These are phyloP conservation scores for Lactarius trivialis DNA, from an alignment of 768 basidiomycete species.

Conservation along the genomic window DNA sequence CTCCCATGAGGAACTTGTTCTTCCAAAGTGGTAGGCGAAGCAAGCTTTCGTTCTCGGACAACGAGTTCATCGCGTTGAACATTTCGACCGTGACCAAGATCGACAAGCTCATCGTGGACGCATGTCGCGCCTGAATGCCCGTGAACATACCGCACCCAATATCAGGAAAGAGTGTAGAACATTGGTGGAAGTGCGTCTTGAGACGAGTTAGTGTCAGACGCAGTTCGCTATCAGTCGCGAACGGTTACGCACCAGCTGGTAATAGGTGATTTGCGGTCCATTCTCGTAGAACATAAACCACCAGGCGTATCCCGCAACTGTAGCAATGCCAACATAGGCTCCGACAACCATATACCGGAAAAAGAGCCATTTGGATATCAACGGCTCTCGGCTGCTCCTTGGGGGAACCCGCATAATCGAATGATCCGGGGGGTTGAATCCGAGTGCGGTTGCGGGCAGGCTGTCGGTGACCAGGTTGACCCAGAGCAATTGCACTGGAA, in stretches of 20 bases:
- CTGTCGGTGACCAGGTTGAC: slow-evolving; percentile 97
- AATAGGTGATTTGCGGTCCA: slow-evolving; percentile 90
- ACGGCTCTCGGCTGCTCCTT: slow-evolving; percentile 81
- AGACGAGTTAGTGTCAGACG: neutral
- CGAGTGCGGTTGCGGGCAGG: slow-evolving; percentile 92
- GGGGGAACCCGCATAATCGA: slow-evolving; percentile 96
- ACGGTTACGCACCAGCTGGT: slow-evolving; percentile 69
- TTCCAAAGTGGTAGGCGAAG: slow-evolving; percentile 87
- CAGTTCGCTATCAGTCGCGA: neutral
- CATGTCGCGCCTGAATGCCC: slow-evolving; percentile 74
- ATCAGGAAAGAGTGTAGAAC: slow-evolving; percentile 71
- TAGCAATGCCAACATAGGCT: slow-evolving; percentile 88
- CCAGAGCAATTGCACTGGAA: slow-evolving; percentile 97
- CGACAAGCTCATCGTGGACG: slow-evolving; percentile 94
- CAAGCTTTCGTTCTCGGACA: slow-evolving; percentile 95
- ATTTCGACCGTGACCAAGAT: slow-evolving; percentile 95
- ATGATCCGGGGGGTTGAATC: slow-evolving; percentile 96
- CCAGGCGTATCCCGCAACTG: slow-evolving; percentile 98
- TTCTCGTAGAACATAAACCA: slow-evolving; percentile 92
- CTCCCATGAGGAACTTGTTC: slow-evolving; percentile 87
- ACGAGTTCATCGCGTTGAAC: slow-evolving; percentile 97
- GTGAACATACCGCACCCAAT: slow-evolving; percentile 97
- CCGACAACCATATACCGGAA: slow-evolving; percentile 94
- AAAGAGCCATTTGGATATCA: slow-evolving; percentile 91
- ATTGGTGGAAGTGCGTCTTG: slow-evolving; percentile 98